Evolutionary conservation across 345 rosid genomes (phyloP).

Genomic region (Populus davidiana): DNA sequence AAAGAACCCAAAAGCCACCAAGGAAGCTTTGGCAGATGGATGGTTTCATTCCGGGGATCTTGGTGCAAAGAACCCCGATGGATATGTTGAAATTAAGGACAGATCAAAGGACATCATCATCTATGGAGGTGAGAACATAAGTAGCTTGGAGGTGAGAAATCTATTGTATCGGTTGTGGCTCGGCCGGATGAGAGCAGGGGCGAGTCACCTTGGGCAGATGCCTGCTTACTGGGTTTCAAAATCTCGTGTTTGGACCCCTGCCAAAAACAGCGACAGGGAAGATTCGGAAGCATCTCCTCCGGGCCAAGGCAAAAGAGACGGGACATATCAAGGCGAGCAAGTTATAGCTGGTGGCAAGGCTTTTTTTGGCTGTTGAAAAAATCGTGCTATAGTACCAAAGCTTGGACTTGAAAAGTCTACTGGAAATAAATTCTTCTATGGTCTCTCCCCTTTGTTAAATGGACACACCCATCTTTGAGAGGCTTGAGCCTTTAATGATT

Average conservation of each 20-base stretch:
- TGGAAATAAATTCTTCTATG: neutral
- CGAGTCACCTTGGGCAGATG: slow-evolving; percentile 86
- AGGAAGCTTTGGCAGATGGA: slow-evolving; percentile 77
- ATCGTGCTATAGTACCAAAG: neutral
- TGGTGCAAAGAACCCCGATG: slow-evolving; percentile 81
- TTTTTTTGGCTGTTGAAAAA: neutral
- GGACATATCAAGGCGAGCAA: slow-evolving; percentile 64
- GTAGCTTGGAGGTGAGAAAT: slow-evolving; percentile 83
- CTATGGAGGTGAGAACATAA: slow-evolving; percentile 92
- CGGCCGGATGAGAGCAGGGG: slow-evolving; percentile 84
- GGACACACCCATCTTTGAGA: neutral
- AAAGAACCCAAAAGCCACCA: slow-evolving; percentile 73
- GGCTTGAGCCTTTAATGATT: neutral
- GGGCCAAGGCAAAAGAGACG: slow-evolving; percentile 73
- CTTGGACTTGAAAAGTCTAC: neutral
- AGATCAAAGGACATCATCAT: slow-evolving; percentile 87
- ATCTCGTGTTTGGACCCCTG: slow-evolving; percentile 76
- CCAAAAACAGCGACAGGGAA: slow-evolving; percentile 95
- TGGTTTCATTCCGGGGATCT: slow-evolving; percentile 93
- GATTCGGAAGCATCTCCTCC: slow-evolving; percentile 78
- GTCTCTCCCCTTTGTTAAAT: neutral
- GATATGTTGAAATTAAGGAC: slow-evolving; percentile 82
- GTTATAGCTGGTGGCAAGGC: slow-evolving; percentile 26
- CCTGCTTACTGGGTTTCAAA: slow-evolving; percentile 90
- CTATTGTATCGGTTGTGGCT: slow-evolving; percentile 71